These are phyloP conservation scores for Gentiana straminea DNA, from an alignment of 257 asterid genomes.

Conservation along the genomic window DNA sequence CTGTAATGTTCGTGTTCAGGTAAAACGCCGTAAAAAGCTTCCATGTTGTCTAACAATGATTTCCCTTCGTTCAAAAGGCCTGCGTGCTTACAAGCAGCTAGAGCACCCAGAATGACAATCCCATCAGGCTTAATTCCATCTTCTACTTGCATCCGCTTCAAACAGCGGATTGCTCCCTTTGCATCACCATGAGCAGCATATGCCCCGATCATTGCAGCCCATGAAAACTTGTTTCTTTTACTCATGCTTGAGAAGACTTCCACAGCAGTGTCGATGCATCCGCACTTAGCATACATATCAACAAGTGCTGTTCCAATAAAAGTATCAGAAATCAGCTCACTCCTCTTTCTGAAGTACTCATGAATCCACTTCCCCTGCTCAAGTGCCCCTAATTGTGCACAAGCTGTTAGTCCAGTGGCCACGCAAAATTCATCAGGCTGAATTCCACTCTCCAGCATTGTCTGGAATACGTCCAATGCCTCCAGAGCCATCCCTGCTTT, in stretches of 20 bases:
- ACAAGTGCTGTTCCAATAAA: conserved; percentile 55
- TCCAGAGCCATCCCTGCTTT: conserved; percentile 32
- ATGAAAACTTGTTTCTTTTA: conserved; percentile 19
- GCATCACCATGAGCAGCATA: conserved; percentile 32
- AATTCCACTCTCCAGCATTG: conserved; percentile 41
- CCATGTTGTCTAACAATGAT: conserved; percentile 25
- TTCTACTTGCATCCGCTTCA: conserved; percentile 23
- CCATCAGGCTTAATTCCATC: conserved; percentile 28
- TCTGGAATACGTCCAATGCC: conserved; percentile 33
- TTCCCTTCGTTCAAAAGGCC: conserved; percentile 26
- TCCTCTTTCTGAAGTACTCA: conserved; percentile 36
- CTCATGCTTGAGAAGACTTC: conserved; percentile 42
- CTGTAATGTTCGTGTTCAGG: conserved; percentile 39
- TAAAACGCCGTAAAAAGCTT: conserved; percentile 15
- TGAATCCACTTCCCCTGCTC: conserved; percentile 65
- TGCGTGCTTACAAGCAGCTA: conserved; percentile 30
- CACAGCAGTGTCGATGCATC: conserved; percentile 47
- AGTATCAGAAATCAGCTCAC: conserved; percentile 29
- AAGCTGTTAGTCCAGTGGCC: conserved; percentile 49
- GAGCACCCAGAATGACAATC: conserved; percentile 23
- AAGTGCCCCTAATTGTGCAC: conserved; percentile 40
- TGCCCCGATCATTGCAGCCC: conserved; percentile 30
- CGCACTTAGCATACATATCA: conserved; percentile 83
- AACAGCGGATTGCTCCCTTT: conserved; percentile 20
- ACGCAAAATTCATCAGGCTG: conserved; percentile 62